Evolutionary conservation across 2,329 filamentous ascomycete genomes (phyloP).

Genomic region (Epichloe glyceriae): DNA sequence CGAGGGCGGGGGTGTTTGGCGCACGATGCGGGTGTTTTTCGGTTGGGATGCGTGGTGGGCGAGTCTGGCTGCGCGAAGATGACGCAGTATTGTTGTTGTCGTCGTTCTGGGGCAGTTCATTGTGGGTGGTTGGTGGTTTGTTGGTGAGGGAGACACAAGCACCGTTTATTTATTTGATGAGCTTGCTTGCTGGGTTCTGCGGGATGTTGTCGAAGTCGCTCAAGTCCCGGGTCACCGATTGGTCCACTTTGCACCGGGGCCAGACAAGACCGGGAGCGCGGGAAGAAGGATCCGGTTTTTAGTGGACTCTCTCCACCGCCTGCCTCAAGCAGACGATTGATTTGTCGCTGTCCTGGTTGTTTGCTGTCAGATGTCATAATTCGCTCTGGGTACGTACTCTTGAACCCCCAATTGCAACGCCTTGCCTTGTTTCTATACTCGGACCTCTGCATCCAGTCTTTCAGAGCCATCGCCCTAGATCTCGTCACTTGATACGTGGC

Average conservation of each 20-base stretch:
- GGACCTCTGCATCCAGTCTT: too few relatives aligned
- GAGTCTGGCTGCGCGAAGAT: conserved; percentile 9
- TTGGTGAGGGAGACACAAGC: background rate
- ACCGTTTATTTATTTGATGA: background rate
- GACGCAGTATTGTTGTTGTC: conserved; percentile 8
- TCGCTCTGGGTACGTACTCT: background rate
- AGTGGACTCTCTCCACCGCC: conserved; percentile 6
- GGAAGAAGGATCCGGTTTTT: background rate
- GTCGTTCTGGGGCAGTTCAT: background rate
- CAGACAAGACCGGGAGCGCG: background rate
- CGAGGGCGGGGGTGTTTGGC: background rate
- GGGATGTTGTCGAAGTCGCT: too few relatives aligned
- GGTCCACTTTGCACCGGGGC: too few relatives aligned
- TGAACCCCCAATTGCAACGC: background rate
- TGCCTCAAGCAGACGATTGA: conserved; percentile 4
- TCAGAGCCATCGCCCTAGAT: too few relatives aligned
- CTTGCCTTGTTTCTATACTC: background rate
- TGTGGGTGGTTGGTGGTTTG: background rate
- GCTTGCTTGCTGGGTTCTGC: background rate
- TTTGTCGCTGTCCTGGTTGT: background rate
- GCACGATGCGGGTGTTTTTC: background rate
- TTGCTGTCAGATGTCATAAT: conserved; percentile 1
- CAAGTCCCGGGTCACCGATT: too few relatives aligned
- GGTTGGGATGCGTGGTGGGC: background rate
- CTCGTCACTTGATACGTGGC: too few relatives aligned